phyloP scores from a whole-genome alignment of 805 yeast species.

The Myxozyma mucilagina region DNA sequence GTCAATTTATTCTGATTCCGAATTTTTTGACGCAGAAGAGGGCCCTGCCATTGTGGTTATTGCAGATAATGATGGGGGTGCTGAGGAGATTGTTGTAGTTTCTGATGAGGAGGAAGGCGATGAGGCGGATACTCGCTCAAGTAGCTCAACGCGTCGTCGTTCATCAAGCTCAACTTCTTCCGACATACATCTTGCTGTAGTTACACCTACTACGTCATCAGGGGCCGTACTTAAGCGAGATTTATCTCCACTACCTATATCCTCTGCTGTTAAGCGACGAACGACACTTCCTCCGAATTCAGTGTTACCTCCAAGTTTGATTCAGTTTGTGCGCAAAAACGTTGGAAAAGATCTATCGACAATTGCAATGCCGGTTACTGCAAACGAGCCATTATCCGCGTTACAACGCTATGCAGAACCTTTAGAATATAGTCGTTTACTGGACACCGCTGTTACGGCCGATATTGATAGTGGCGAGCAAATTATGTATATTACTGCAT shows the following conservation, averaged over 20 bases:
- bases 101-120: constrained; percentile 36
- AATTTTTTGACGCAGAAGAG: constrained; percentile 71
- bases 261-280: constrained; percentile 16
- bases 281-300: constrained; percentile 33
- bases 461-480: constrained; percentile 56
- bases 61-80: constrained; percentile 45
- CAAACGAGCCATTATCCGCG: constrained; percentile 87
- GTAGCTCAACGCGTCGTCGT: constrained; percentile 8
- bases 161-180: constrained; percentile 2
- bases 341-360: constrained; percentile 84
- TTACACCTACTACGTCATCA: constrained; percentile 9
- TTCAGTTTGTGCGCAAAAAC: constrained; percentile 79
- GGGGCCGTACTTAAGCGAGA: not conserved
- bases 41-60: constrained; percentile 32
- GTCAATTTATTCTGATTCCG: constrained; percentile 36
- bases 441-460: constrained; percentile 60
- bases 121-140: constrained; percentile 13
- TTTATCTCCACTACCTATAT: constrained; percentile 26
- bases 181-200: not conserved
- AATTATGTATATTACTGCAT: constrained; percentile 65
- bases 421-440: constrained; percentile 69
- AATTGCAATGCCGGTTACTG: constrained; percentile 89
- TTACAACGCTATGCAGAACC: constrained; percentile 78
- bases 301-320: constrained; percentile 76
- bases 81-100: constrained; percentile 59